Base-by-base conservation (phyloP, 148 eudicot species). In the Arctostaphylos glauca region DNA sequence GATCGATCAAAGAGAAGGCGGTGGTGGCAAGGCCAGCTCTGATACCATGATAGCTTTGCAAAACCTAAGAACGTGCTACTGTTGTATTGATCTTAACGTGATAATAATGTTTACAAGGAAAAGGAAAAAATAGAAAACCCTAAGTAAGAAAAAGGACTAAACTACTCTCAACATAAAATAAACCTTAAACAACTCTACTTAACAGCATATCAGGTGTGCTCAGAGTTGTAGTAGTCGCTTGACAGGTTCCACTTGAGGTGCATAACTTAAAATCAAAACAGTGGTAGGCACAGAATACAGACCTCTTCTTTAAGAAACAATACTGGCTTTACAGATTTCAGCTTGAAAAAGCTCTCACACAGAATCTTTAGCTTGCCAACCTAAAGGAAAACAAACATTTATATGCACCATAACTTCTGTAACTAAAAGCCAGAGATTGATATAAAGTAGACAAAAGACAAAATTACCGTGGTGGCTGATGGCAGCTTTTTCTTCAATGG, bases 291-390 rank as follows among this genome's bases (percentile, higher is more conserved):
- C 62, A 25, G 74, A 50, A 78, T 60, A 85, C 82, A 48, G 81
- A 97, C 99, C 99, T 91, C 91, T 90, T 96, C 99, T 84, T 93
- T 90, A 54, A 97, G 93, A 89, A 90, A 91, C 79, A 66, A 67
- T 83, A 83, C 84, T 52, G 93, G 85, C 83, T 93, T 93, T 59
- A 89, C 79, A 19, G 94, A 90, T 80, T 93, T 93, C 82, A 97
- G 87, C 91, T 94, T 97, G 88, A 97, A 97, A 87, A 97, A 94
- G 88, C 89, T 94, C 89, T 91, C 93, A 38, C 97, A 92, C 44
- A 97, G 94, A 84, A 89, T 96, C 94, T 96, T 96, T 86, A 96
- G 90, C 93, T 94, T 96, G 84, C 98, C 99, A 80, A 96, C 94
- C 99, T 96, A 49, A 9, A 60, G 14, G 0, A 52, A 76, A 47